Evolutionary conservation across 164 flowering plant genomes (phyloP), one percentile per base, ranked within the genome.

Genomic region (Umbellularia californica): DNA sequence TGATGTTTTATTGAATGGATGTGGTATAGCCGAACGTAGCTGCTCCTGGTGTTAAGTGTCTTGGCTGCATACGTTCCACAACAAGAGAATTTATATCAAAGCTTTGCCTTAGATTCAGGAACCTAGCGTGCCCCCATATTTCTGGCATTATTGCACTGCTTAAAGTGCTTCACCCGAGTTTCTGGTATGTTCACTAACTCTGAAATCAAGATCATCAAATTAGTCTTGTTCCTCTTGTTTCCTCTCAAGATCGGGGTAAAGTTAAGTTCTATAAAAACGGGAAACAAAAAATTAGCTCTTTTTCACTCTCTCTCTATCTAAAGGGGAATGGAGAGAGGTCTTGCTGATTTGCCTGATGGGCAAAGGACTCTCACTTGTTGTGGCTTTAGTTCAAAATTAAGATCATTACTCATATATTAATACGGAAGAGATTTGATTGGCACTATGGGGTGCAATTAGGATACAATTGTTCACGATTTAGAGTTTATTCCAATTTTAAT

Each of bases 71-170:
- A 11, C 66, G 70, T 41, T 41, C 47, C 11, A 41, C 47, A 83
- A 23, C 78, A 72, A 19, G 12, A 10, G 62, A 25, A 25, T 3
- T 27, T 23, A 0, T 19, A 7, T 10, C 75, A 73, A 12, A 50
- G 67, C 10, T 83, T 58, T 22, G 69, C 65, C 27, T 47, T 83
- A 5, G n/a, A 28, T 6, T 84, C 90, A 5, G 88, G 90, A 72
- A 86, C 89, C 13, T 87, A 87, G 74, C 88, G 11, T 76, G 82
- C 76, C 91, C 91, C 68, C 86, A 85, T 72, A 79, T 86, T 2
- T 33, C 88, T 1, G 90, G 88, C 58, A 72, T 86, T 28, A 88
- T 77, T 7, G 85, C 86, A 2, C 84, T 84, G 28, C 81, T 87
- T 71, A 86, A 84, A 78, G 74, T 83, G 5, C 1, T 82, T 51